These are phyloP conservation scores for Penicillium sp. DNA, from an alignment of 2,329 filamentous ascomycete genomes.

Conservation along the genomic window DNA sequence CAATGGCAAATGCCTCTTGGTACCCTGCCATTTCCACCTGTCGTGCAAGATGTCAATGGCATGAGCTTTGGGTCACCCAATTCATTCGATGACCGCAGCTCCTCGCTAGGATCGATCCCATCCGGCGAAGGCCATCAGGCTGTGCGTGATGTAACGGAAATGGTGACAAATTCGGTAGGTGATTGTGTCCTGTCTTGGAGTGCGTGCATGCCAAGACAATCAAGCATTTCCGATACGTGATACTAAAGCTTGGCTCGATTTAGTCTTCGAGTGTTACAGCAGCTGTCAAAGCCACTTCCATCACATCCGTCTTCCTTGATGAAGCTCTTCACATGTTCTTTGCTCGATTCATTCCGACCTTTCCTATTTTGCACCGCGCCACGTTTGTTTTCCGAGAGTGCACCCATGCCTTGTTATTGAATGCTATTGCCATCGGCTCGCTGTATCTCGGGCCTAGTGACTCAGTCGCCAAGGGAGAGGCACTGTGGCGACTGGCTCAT, in stretches of 20 bases:
- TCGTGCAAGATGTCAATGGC: conserved; percentile 27
- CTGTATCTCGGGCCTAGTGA: conserved; percentile 43
- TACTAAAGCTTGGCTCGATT: neutral
- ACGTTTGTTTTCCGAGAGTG: conserved; percentile 45
- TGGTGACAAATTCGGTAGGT: conserved; percentile 41
- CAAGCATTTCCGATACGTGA: neutral
- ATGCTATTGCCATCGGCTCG: conserved; percentile 45
- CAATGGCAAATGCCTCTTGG: conserved; percentile 43
- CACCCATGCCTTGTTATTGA: conserved; percentile 41
- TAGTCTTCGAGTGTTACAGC: conserved; percentile 43
- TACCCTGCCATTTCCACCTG: conserved; percentile 36
- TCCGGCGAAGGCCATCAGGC: conserved; percentile 41
- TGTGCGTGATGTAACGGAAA: conserved; percentile 43
- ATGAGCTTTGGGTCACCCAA: conserved; percentile 33
- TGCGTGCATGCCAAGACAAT: neutral
- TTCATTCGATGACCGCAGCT: conserved; percentile 35
- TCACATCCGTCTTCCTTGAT: conserved; percentile 45
- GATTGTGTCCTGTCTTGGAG: neutral
- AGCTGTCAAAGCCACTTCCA: conserved; percentile 41
- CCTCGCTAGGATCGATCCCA: conserved; percentile 37
- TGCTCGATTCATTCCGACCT: conserved; percentile 43
- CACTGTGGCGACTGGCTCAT: conserved; percentile 43
- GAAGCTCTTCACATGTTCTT: conserved; percentile 47
- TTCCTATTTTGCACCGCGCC: conserved; percentile 42
- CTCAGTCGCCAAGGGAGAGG: conserved; percentile 42